Conservation (phyloP, 1,284 basidiomycete genomes). For the Taiwanofungus camphoratus region DNA sequence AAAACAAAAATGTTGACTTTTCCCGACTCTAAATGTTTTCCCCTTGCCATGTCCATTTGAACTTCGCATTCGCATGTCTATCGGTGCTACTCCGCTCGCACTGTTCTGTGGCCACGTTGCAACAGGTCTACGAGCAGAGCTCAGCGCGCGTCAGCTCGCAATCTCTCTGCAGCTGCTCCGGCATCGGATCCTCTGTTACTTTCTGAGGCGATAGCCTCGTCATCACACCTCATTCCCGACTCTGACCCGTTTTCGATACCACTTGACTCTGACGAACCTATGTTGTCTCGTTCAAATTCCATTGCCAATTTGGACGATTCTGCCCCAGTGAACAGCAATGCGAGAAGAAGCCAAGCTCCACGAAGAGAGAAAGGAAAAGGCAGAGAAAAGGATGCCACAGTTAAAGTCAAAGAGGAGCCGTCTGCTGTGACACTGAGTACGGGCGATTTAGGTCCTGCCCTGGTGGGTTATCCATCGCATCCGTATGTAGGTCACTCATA, state of each 20-base stretch:
- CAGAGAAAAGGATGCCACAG: conserved; percentile 50
- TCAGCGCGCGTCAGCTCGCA: conserved; percentile 69
- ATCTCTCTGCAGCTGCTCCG: conserved; percentile 42
- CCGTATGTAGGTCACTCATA: conserved; percentile 15
- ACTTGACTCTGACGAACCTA: conserved; percentile 42
- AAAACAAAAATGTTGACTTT: neutral
- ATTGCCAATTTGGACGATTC: conserved; percentile 41
- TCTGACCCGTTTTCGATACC: conserved; percentile 36
- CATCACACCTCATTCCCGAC: conserved; percentile 35
- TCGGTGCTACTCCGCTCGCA: conserved; percentile 7
- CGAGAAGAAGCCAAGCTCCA: conserved; percentile 17
- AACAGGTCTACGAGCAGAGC: conserved; percentile 46
- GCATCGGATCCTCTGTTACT: conserved; percentile 33
- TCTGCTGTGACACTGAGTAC: conserved; percentile 26
- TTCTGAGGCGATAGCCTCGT: conserved; percentile 30
- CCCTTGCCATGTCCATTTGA: neutral
- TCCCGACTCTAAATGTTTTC: conserved; percentile 3
- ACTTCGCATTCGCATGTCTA: too few species aligned
- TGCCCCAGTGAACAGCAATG: conserved; percentile 12
- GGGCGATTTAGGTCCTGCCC: conserved; percentile 20
- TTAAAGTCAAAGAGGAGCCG: conserved; percentile 70
- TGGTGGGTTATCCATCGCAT: conserved; percentile 21
- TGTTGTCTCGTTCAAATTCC: conserved; percentile 58
- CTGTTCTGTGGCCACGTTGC: conserved; percentile 1
- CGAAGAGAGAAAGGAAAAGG: conserved; percentile 55